Base-by-base conservation (phyloP, 768 basidiomycete genomes). In the Tephrocybe sp. region DNA sequence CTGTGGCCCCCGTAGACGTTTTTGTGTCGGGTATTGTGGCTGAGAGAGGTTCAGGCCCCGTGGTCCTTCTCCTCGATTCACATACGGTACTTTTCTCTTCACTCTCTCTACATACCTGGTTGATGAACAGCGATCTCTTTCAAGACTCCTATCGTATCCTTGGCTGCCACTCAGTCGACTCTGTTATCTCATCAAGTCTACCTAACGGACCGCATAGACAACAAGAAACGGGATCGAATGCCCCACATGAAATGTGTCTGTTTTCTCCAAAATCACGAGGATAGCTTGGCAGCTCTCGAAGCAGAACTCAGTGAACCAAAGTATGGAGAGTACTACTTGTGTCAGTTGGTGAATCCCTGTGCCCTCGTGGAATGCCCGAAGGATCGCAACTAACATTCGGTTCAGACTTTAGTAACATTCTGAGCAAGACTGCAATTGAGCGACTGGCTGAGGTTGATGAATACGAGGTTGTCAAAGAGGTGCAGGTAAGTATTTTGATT, bases 261-360 rank as follows among this genome's bases (percentile, higher is more conserved):
- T 66, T 94, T 99, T 64, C 75, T 99, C 8, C 84, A 92, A 44
- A 84, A 84, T 31, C 87, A 78, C 48, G 85, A 90, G 41, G 83
- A 86, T 24, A 94, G 91, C 62, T 72, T 99, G 29, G 83, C 84
- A 47, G 88, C 87, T 21, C 76, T 97, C 47, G 88, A 87, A 57
- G 73, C 79, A 47, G 97, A 99, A 63, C 75, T 99, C 27, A 77
- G 77, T 30, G 88, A 92, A 61, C 95, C 94, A 9, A 88, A 88
- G 69, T 99, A 98, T 61, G 94, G 94, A 65, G 93, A 94, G 72
- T 99, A 99, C 71, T 98, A 95, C 78, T 73, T 99, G 64, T 99
- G 95, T 98, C 82, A 88, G 95, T 92, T 75, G 78, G 86, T 88
- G 82, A 78, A 74, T 79, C 71, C 69, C 61, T 60, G 61, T 58